A percentile compares a stretch with the other conserved stretches of the same genome.
phyloP scores from a whole-genome alignment of 2,329 filamentous ascomycete genomes.

The Alternaria conjuncta region DNA sequence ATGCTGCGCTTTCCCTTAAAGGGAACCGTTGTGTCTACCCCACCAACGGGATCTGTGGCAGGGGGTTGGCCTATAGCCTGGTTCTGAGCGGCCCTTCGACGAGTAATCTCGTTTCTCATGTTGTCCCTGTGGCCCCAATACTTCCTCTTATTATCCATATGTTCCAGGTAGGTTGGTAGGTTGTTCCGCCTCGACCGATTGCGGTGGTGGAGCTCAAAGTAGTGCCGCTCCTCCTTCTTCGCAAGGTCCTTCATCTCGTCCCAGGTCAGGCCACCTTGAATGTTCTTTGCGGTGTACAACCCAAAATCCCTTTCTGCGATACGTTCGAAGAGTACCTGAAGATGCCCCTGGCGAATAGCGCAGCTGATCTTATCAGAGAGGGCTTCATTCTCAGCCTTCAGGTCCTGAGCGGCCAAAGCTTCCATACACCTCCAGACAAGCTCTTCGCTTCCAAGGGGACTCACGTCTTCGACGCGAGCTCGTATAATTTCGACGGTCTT shows the following conservation, averaged over 20 bases:
- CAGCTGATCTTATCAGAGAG: background rate
- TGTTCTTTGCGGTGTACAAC: background rate
- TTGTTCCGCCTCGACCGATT: background rate
- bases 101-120: background rate
- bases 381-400: background rate
- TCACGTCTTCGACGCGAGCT: background rate
- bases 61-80: background rate
- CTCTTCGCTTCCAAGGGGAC: background rate
- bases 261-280: background rate
- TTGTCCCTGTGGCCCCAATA: background rate
- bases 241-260: background rate
- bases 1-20: background rate
- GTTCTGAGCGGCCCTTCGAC: background rate
- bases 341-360: background rate
- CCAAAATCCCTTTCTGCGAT: background rate
- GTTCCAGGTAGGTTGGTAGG: background rate
- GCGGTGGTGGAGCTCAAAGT: background rate
- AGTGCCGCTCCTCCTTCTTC: background rate
- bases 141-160: background rate
- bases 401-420: background rate
- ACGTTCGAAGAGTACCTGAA: background rate
- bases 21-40: rapidly evolving
- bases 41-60: background rate
- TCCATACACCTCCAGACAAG: background rate
- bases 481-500: background rate